Base-by-base conservation (phyloP, 208 protist species). In the Angomonas ambiguus region DNA sequence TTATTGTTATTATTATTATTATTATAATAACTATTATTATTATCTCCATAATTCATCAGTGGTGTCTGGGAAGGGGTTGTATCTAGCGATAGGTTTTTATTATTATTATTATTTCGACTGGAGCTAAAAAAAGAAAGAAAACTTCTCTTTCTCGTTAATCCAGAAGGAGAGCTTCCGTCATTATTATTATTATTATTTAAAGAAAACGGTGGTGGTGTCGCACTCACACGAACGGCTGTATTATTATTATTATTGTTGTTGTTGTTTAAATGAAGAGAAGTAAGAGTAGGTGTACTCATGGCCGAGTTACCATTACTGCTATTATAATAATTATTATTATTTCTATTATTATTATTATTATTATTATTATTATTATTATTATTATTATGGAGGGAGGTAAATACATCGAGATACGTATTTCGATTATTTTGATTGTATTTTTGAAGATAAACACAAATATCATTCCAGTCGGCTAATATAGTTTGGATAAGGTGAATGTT, bases 331-430 rank as follows among this genome's bases (percentile, higher is more conserved):
- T 5, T 24, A 25, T 6, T 8, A 30, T 11, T 24, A 16, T 16
- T 27, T 8, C 22, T 24, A 56, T 56, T 20, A 56, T 56, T 56
- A 56, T 56, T 56, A 56, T 56, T 56, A 56, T 56, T 56, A 56
- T 56, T 56, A 56, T 56, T 56, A 56, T 56, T 56, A 56, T 56
- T 56, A 16, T 11, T 24, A 56, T 56, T 56, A 56, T 56, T 56
- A 56, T 56, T 48, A 48, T 48, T 48, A 48, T 48, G 11, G 38
- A n/a, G n/a, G n/a, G n/a, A n/a, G n/a, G n/a, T n/a, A n/a, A n/a
- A n/a, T n/a, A n/a, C n/a, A n/a, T n/a, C n/a, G n/a, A n/a, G n/a
- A n/a, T n/a, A n/a, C n/a, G n/a, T n/a, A n/a, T n/a, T n/a, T n/a
- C n/a, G n/a, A n/a, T n/a, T n/a, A n/a, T n/a, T n/a, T n/a, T n/a